Evolutionary conservation across 1,284 basidiomycete species (phyloP), one percentile per base, ranked within the genome.

Genomic region (Irpex rosettiformis): DNA sequence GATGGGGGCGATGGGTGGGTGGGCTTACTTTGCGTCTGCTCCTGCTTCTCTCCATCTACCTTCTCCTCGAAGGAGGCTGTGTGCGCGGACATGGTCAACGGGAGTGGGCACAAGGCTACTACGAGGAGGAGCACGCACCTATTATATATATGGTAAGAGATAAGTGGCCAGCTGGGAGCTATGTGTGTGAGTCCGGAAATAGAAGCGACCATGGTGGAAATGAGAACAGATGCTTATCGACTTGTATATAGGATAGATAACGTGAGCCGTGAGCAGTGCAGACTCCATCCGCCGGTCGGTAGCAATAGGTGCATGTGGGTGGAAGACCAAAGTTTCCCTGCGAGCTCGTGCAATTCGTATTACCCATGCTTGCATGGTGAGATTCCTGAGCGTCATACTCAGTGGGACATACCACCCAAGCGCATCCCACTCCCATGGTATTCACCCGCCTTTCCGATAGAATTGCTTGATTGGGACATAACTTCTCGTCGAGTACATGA

Each of bases 51-150:
- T 48, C 5, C 16, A 24, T 54, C 59, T 24, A 45, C 53, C 56
- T 56, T 56, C 45, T 61, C 59, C 42, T 61, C 59, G 47, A 45
- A 45, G 43, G 43, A 45, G 43, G 43, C 21, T 21, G 52, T 51
- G 45, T 25, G 13, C 16, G 59, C 49, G 45, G 59, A 61, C 59
- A 61, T 61, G 59, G 53, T 37, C 49, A 43, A 52, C 59, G 29
- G 5, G 16, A 24, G 8, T 49, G 57, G 21, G 29, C 51, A 18
- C 28, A 28, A 28, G 21, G 21, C 43, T 3, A 8, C 8, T 11
- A 45, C 21, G 43, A 37, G 33, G 43, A 45, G 33, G 33, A 16
- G 6, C 16, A 16, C 16, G 6, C 33, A 37, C 33, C 33, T 37
- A 37, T 16, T 37, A 7, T 37, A 45, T 45, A 45, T 45, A 45